Percentiles rank a stretch among this genome's conserved stretches.
These are phyloP conservation scores for Hordeum vulgare DNA, from an alignment of 176 grass and related monocot species.

Conservation along the genomic window MorexV3_pseudomolecules_assembly NC_058518.1:480323269-480323768, in stretches of 20 bases:
- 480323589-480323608: background rate
- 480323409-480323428: background rate
- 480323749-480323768: background rate
- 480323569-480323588: background rate
- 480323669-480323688: background rate
- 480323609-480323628: background rate
- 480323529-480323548: background rate
- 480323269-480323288: conserved; percentile 13
- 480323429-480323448: background rate
- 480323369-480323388: conserved; percentile 38
- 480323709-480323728: background rate
- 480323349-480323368: conserved; percentile 18
- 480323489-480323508: conserved; percentile 15
- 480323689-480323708: background rate
- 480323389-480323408: conserved; percentile 64
- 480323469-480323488: background rate
- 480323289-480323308: conserved; percentile 13
- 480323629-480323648: background rate
- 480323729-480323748: background rate
- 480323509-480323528: background rate
- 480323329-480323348: background rate
- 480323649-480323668: background rate
- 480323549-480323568: background rate
- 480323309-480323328: conserved; percentile 28
- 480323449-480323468: background rate